phyloP scores from a whole-genome alignment of 805 yeast species.

The Candida vartiovaarae region DNA sequence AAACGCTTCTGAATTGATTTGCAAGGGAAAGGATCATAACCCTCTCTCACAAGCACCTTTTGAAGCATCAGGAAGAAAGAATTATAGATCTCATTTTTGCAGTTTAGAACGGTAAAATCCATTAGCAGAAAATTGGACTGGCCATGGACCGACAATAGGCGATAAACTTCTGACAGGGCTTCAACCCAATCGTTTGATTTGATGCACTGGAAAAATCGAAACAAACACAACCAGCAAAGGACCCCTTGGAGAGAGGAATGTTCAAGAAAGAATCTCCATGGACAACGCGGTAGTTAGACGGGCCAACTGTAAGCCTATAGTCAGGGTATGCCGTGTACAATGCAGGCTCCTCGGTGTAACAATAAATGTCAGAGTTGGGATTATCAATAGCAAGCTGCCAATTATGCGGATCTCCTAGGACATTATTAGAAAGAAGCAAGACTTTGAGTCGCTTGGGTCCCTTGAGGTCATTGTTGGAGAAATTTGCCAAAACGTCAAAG shows the following conservation, averaged over 20 bases:
- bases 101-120: conserved; percentile 18
- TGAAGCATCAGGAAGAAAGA: conserved; percentile 11
- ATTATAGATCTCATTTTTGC: conserved; percentile 9
- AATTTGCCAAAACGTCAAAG: conserved; percentile 12
- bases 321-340: conserved; percentile 9
- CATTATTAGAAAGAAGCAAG: conserved; percentile 8
- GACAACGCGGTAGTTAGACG: conserved; percentile 17
- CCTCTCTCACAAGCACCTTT: conserved; percentile 8
- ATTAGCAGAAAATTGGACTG: conserved; percentile 13
- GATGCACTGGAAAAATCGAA: conserved; percentile 15
- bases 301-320: conserved; percentile 15
- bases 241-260: conserved; percentile 15
- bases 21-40: conserved; percentile 23
- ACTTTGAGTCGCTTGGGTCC: conserved; percentile 11
- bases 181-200: conserved; percentile 19
- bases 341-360: conserved; percentile 13
- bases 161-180: conserved; percentile 11
- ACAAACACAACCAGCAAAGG: conserved; percentile 16
- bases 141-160: conserved; percentile 17
- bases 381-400: conserved; percentile 24
- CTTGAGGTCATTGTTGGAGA: conserved; percentile 16
- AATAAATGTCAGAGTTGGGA: conserved; percentile 13
- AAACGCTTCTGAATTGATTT: conserved; percentile 11
- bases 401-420: conserved; percentile 16
- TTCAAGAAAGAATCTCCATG: conserved; percentile 14